Evolutionary conservation across 768 basidiomycete species (phyloP).

Genomic region (Filobasidium wieringae): DNA sequence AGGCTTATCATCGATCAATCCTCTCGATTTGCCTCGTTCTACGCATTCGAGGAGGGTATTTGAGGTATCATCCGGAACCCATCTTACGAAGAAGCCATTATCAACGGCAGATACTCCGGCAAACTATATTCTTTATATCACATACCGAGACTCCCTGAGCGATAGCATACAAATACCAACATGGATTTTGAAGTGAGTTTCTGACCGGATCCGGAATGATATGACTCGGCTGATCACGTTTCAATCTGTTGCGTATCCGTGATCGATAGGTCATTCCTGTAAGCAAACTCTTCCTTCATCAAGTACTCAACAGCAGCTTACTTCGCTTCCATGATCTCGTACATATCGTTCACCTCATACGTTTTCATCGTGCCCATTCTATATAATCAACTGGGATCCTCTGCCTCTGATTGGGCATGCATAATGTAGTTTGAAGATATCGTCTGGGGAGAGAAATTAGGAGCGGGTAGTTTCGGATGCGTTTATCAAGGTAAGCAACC

Average conservation of each 20-base stretch:
- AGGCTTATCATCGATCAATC: too few relatives aligned
- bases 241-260: background rate
- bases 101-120: too few relatives aligned
- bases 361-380: background rate
- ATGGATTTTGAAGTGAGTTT: background rate
- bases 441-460: constrained; percentile 29
- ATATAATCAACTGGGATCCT: too few relatives aligned
- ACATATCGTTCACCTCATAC: background rate
- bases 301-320: background rate
- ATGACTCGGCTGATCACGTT: background rate
- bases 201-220: background rate
- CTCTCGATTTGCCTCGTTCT: too few relatives aligned
- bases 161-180: background rate
- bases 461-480: constrained; percentile 33
- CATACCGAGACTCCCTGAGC: too few relatives aligned
- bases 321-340: background rate
- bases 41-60: too few relatives aligned
- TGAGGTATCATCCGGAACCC: too few relatives aligned
- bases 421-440: constrained; percentile 33
- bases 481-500: constrained; percentile 30
- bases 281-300: background rate
- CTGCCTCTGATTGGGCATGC: too few relatives aligned
- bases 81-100: too few relatives aligned
- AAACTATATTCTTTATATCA: too few relatives aligned
- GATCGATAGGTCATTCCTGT: background rate